These are phyloP conservation scores for Margaritispora aquatica DNA, from an alignment of 495 filamentous ascomycete genomes.

Conservation along the genomic window DNA sequence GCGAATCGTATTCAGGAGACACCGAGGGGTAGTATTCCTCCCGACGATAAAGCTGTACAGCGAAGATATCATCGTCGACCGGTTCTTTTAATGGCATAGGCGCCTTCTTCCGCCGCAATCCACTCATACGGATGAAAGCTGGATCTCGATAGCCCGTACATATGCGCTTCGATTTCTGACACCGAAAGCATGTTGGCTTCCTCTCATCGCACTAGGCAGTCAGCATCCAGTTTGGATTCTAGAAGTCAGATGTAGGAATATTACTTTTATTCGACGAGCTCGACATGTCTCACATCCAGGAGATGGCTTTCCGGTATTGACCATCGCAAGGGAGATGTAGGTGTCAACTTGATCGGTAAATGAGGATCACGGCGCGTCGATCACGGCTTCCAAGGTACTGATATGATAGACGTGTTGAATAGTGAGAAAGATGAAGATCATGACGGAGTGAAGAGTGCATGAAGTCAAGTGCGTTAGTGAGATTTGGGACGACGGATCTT, in stretches of 20 bases:
- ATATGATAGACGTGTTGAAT: neutral
- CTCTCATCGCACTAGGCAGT: constrained; percentile 57
- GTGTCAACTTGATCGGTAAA: neutral
- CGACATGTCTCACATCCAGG: constrained; percentile 68
- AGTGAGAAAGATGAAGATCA: neutral
- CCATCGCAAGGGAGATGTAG: constrained; percentile 46
- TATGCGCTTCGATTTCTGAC: constrained; percentile 53
- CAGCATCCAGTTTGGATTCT: neutral
- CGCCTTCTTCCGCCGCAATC: constrained; percentile 43
- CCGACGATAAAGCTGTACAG: neutral
- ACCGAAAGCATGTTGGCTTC: constrained; percentile 62
- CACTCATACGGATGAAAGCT: constrained; percentile 63
- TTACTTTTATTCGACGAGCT: constrained; percentile 64
- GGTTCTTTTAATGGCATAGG: constrained; percentile 29
- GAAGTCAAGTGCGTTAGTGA: neutral
- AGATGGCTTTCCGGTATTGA: constrained; percentile 69
- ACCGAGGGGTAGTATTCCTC: neutral
- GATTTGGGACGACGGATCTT: neutral
- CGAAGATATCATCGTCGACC: constrained; percentile 6
- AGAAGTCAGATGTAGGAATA: constrained; percentile 2
- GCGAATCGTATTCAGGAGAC: neutral
- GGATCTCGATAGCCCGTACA: constrained; percentile 61
- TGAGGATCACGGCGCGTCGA: too few species aligned
- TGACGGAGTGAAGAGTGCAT: neutral
- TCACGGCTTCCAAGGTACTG: too few species aligned